These are phyloP conservation scores for Neospermospora avenae DNA, from an alignment of 2,329 filamentous ascomycete genomes.

Conservation along the genomic window DNA sequence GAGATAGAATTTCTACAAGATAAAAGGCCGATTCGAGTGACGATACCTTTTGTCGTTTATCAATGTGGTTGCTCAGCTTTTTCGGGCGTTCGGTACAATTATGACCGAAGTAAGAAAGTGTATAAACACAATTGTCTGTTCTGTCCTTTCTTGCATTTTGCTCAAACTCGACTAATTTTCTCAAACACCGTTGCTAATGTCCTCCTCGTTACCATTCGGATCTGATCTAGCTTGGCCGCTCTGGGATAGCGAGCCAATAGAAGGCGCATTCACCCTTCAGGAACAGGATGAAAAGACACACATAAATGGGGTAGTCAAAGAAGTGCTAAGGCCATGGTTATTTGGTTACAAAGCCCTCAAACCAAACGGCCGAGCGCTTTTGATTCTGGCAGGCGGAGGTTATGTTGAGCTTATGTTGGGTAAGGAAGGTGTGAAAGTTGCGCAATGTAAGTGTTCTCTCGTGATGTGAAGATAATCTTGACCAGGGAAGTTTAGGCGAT, in stretches of 20 bases:
- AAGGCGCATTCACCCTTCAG: slow-evolving; percentile 1
- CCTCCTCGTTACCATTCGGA: not conserved
- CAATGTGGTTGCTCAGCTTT: too few species aligned
- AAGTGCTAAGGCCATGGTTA: slow-evolving; percentile 4
- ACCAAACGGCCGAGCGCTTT: slow-evolving; percentile 1
- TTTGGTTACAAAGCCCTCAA: slow-evolving; percentile 4
- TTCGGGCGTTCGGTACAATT: too few species aligned
- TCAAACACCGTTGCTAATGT: too few species aligned
- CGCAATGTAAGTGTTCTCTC: not conserved
- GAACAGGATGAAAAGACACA: not conserved
- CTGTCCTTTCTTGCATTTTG: too few species aligned
- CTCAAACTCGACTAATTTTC: too few species aligned
- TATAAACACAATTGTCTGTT: too few species aligned
- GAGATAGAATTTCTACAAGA: too few species aligned
- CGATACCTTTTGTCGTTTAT: too few species aligned
- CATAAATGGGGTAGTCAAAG: slow-evolving; percentile 1
- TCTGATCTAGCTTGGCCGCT: not conserved
- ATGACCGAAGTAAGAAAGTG: too few species aligned
- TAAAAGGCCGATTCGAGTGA: too few species aligned
- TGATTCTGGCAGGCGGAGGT: slow-evolving; percentile 7
- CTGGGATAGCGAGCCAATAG: not conserved
- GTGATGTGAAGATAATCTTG: too few species aligned
- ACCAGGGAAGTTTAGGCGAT: too few species aligned
- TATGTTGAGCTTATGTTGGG: slow-evolving; percentile 10
- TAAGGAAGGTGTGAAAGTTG: slow-evolving; percentile 4